A percentile compares a stretch with the other conserved stretches of the same genome.
phyloP scores from a whole-genome alignment of 495 filamentous ascomycete genomes.

The Tuber umbilicatum region DNA sequence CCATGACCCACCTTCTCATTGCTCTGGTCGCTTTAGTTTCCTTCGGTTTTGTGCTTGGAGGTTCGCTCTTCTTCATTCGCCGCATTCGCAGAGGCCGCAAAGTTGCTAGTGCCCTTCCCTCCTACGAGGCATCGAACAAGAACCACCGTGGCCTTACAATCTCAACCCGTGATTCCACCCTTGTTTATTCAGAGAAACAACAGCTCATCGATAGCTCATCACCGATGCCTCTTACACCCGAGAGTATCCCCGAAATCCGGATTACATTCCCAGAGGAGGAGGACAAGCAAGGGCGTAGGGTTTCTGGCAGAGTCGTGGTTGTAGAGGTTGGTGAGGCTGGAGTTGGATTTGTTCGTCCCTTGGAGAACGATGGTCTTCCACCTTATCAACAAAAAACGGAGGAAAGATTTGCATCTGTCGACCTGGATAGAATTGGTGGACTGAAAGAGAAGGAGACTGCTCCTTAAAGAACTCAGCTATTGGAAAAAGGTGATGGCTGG shows the following conservation, averaged over 20 bases:
- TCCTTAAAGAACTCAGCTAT: conserved; percentile 15
- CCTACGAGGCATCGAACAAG: conserved; percentile 49
- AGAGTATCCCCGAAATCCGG: conserved; percentile 81
- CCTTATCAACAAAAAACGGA: conserved; percentile 73
- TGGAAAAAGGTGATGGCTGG: conserved; percentile 6
- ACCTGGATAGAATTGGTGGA: conserved; percentile 90
- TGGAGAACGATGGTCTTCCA: conserved; percentile 65
- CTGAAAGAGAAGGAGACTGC: conserved; percentile 63
- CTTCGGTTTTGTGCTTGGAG: conserved; percentile 59
- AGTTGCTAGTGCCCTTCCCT: conserved; percentile 49
- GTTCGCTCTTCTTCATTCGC: conserved; percentile 63
- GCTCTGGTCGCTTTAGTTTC: conserved; percentile 70
- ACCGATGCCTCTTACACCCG: conserved; percentile 70
- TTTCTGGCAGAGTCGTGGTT: conserved; percentile 82
- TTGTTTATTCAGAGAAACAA: conserved; percentile 64
- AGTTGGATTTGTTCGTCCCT: conserved; percentile 77
- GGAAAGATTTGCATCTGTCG: conserved; percentile 79
- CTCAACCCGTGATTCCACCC: conserved; percentile 55
- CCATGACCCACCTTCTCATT: conserved; percentile 47
- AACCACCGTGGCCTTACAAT: conserved; percentile 65
- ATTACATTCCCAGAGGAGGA: conserved; percentile 97
- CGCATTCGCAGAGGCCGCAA: conserved; percentile 53
- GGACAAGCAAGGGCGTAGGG: conserved; percentile 75
- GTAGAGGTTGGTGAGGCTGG: conserved; percentile 83
- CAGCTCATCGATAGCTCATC: conserved; percentile 66